Percentiles rank a stretch among this genome's conserved stretches.
phyloP scores from a whole-genome alignment of 495 filamentous ascomycete genomes.

The Penicillium waksmanii region DNA sequence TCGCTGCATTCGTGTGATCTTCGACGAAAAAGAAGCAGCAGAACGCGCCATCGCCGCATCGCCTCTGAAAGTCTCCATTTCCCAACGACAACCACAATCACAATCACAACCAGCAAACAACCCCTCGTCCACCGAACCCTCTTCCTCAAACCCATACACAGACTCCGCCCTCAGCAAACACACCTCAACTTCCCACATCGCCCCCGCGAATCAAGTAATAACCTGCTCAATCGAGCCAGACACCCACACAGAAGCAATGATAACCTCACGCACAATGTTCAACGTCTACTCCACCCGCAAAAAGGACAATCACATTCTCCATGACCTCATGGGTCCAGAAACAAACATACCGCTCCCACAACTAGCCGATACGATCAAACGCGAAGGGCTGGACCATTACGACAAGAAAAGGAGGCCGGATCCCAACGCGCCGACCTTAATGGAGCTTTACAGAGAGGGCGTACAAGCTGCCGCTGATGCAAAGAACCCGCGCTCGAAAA shows the following conservation, averaged over 20 bases:
- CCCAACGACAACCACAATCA: not conserved
- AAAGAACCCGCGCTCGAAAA: not conserved
- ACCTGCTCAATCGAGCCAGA: constrained; percentile 33
- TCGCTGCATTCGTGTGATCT: constrained; percentile 37
- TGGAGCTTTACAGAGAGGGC: constrained; percentile 32
- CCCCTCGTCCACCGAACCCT: not conserved
- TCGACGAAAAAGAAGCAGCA: constrained; percentile 40
- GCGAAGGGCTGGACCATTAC: not conserved
- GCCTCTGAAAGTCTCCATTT: constrained; percentile 31
- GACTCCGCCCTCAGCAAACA: not conserved
- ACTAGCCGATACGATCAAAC: constrained; percentile 35
- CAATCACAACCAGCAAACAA: not conserved
- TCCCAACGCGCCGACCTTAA: constrained; percentile 24
- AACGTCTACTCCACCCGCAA: constrained; percentile 5
- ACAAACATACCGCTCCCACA: constrained; percentile 32
- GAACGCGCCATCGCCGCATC: constrained; percentile 37
- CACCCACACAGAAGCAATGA: constrained; percentile 16
- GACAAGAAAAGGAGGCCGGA: not conserved
- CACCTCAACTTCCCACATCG: not conserved
- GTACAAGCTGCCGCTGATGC: not conserved
- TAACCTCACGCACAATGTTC: constrained; percentile 13
- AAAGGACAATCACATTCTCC: constrained; percentile 18
- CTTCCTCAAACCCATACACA: not conserved
- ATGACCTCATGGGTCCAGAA: constrained; percentile 30
- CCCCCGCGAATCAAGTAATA: constrained; percentile 2